Evolutionary conservation across 2,329 filamentous ascomycete genomes (phyloP).

Genomic region (Talaromyces sp.): DNA sequence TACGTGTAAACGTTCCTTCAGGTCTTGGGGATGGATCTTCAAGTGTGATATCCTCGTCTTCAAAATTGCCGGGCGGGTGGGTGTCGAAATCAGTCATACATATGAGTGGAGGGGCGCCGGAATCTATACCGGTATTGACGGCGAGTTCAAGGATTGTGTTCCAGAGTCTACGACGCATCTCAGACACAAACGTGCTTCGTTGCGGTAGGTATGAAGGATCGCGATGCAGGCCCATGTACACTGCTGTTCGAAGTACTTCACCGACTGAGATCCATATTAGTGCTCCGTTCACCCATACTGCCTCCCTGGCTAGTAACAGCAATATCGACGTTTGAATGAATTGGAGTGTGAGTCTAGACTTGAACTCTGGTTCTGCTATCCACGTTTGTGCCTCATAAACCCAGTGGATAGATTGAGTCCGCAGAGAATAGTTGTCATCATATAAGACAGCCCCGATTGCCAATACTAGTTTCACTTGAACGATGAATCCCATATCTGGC

Average conservation of each 20-base stretch:
- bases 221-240: conserved; percentile 46
- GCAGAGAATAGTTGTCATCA: conserved; percentile 56
- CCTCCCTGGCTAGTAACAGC: conserved; percentile 41
- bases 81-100: conserved; percentile 42
- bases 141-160: conserved; percentile 40
- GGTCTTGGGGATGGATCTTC: conserved; percentile 31
- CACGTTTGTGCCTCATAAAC: conserved; percentile 61
- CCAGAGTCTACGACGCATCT: conserved; percentile 36
- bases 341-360: conserved; percentile 54
- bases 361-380: conserved; percentile 57
- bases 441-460: conserved; percentile 58
- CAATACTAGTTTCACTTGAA: conserved; percentile 61
- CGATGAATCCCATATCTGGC: conserved; percentile 50
- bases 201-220: conserved; percentile 39
- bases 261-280: conserved; percentile 44
- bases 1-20: conserved; percentile 35
- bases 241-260: conserved; percentile 40
- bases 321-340: conserved; percentile 53
- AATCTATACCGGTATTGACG: conserved; percentile 40
- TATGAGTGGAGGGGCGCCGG: conserved; percentile 40
- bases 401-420: conserved; percentile 56
- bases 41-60: conserved; percentile 43
- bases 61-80: conserved; percentile 40
- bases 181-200: conserved; percentile 19
- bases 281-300: conserved; percentile 36